These are phyloP conservation scores for Sanghuangporus baumii DNA, from an alignment of 1,284 basidiomycete species.

Conservation along the genomic window DNA sequence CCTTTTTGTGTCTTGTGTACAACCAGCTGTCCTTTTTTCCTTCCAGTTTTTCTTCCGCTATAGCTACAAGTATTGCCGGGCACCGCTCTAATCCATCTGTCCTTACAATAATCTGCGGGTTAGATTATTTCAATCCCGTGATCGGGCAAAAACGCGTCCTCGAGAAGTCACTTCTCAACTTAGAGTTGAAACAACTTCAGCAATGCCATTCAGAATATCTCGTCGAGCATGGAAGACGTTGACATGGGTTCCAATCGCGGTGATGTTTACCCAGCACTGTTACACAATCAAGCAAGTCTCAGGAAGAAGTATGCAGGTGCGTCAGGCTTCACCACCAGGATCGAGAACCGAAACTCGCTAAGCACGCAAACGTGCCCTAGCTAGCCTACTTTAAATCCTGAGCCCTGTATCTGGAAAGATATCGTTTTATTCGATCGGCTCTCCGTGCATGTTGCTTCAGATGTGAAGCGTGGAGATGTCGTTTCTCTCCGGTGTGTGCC, in stretches of 20 bases:
- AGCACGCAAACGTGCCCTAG: slow-evolving; percentile 24
- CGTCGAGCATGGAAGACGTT: slow-evolving; percentile 24
- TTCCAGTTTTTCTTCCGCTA: background rate
- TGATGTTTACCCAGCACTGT: slow-evolving; percentile 46
- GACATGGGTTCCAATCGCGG: slow-evolving; percentile 53
- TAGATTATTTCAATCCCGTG: background rate
- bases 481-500: slow-evolving; percentile 49
- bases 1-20: slow-evolving; percentile 10
- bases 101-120: background rate
- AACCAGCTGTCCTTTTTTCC: background rate
- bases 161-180: background rate
- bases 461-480: slow-evolving; percentile 55
- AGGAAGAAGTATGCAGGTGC: slow-evolving; percentile 74
- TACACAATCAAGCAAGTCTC: slow-evolving; percentile 50
- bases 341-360: background rate
- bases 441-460: slow-evolving; percentile 32
- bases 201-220: slow-evolving; percentile 3
- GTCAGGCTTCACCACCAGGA: slow-evolving; percentile 15
- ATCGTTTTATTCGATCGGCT: slow-evolving; percentile 57
- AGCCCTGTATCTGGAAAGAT: slow-evolving; percentile 55
- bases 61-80: background rate
- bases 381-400: slow-evolving; percentile 75
- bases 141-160: background rate
- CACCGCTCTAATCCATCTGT: slow-evolving; percentile 6
- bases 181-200: background rate